phyloP scores from a whole-genome alignment of 257 asterid genomes.

The Salvia rosmarinus region DNA sequence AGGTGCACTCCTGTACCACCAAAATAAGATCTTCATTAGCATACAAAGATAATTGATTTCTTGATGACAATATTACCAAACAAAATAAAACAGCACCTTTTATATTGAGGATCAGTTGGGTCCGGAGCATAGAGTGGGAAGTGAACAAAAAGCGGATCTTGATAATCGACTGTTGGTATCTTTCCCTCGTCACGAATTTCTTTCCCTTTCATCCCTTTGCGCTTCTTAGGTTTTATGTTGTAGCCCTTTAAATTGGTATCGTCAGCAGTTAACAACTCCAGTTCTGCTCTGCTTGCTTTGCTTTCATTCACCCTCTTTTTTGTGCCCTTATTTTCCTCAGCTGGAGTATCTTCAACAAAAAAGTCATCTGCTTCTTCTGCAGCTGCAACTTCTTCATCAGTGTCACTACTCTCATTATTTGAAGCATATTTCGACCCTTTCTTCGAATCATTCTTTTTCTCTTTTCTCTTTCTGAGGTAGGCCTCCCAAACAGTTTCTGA shows the following conservation, averaged over 20 bases:
- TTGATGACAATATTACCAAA: neutral
- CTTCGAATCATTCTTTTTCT: slow-evolving; percentile 70
- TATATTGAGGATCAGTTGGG: slow-evolving; percentile 96
- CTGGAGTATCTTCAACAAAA: slow-evolving; percentile 64
- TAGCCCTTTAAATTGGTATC: slow-evolving; percentile 74
- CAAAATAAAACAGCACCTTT: slow-evolving; percentile 52
- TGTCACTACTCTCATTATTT: slow-evolving; percentile 61
- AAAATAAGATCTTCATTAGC: neutral
- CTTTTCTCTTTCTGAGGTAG: slow-evolving; percentile 63
- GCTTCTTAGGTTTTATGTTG: slow-evolving; percentile 69
- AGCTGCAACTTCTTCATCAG: slow-evolving; percentile 45
- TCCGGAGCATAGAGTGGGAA: slow-evolving; percentile 70
- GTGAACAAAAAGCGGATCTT: slow-evolving; percentile 79
- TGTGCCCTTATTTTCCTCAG: slow-evolving; percentile 32
- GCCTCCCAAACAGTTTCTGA: slow-evolving; percentile 94
- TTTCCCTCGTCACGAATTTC: slow-evolving; percentile 50
- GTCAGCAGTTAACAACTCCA: slow-evolving; percentile 82
- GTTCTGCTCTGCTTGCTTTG: slow-evolving; percentile 85
- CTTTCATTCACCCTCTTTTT: slow-evolving; percentile 40
- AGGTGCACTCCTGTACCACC: slow-evolving; percentile 43
- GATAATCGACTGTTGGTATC: slow-evolving; percentile 58
- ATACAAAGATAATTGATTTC: neutral
- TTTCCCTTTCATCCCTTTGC: slow-evolving; percentile 70
- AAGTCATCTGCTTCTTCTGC: slow-evolving; percentile 72
- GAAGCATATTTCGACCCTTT: slow-evolving; percentile 68